Evolutionary conservation across 352 stramenopile species (phyloP).

Genomic region (Globisporangium barbulae): DNA sequence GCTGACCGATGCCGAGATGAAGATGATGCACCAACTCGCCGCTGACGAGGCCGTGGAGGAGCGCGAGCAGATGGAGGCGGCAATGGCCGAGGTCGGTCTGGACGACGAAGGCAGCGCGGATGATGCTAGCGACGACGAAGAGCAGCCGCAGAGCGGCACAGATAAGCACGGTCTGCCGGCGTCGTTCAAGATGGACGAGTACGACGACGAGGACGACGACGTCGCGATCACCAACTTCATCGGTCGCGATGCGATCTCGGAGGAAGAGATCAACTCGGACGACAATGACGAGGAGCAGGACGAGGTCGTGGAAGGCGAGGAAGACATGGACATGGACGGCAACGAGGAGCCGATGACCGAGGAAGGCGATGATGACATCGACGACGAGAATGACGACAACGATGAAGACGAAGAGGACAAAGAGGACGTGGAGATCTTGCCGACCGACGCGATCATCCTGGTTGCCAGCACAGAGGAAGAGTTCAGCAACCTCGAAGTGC

Average conservation of each 20-base stretch:
- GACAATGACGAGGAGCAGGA: slow-evolving; percentile 36
- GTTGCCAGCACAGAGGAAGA: slow-evolving; percentile 98
- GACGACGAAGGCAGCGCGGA: slow-evolving; percentile 28
- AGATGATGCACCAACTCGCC: slow-evolving; percentile 76
- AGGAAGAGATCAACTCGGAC: slow-evolving; percentile 28
- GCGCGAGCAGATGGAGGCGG: slow-evolving; percentile 48
- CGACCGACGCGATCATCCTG: slow-evolving; percentile 94
- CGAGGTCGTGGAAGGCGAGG: slow-evolving; percentile 30
- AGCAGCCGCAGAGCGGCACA: slow-evolving; percentile 23
- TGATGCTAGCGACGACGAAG: slow-evolving; percentile 9
- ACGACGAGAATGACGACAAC: slow-evolving; percentile 57
- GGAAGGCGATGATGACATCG: slow-evolving; percentile 30
- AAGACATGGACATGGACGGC: slow-evolving; percentile 46
- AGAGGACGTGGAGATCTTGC: slow-evolving; percentile 93
- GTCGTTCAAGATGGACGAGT: slow-evolving; percentile 87
- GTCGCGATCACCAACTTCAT: slow-evolving; percentile 80
- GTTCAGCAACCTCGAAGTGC: slow-evolving; percentile 97
- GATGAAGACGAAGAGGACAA: slow-evolving; percentile 76
- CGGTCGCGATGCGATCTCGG: slow-evolving; percentile 29
- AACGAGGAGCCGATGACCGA: slow-evolving; percentile 21
- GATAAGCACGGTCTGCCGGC: slow-evolving; percentile 52
- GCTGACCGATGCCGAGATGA: slow-evolving; percentile 77
- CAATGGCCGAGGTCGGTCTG: slow-evolving; percentile 46
- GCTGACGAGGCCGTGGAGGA: slow-evolving; percentile 72
- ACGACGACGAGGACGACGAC: slow-evolving; percentile 86